These are phyloP conservation scores for Berkeleyomyces rouxiae DNA, from an alignment of 2,329 filamentous ascomycete genomes.

Conservation along the genomic window DNA sequence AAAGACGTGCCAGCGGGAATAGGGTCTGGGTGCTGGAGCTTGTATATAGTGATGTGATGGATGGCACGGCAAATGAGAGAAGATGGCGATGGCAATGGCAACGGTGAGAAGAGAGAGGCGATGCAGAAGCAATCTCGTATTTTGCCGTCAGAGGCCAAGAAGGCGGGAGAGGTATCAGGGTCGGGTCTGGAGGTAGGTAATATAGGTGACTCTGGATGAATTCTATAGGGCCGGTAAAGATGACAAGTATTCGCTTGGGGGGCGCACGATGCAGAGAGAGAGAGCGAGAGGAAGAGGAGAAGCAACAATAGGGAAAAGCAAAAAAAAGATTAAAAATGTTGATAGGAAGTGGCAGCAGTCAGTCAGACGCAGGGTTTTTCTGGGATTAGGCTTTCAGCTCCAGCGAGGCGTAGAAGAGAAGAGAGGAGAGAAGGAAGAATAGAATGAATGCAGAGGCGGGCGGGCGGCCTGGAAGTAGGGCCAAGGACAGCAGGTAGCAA, in stretches of 20 bases:
- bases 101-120: background rate
- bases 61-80: background rate
- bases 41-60: background rate
- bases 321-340: background rate
- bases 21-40: background rate
- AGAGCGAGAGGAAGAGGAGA: background rate
- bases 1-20: background rate
- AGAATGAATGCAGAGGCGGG: no score
- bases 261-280: background rate
- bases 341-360: no score
- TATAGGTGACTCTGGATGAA: background rate
- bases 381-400: no score
- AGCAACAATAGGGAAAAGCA: background rate
- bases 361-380: no score
- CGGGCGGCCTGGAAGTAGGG: no score
- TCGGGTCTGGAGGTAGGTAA: background rate
- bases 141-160: background rate
- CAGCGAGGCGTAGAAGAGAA: background rate
- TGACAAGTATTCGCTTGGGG: background rate
- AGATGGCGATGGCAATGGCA: background rate
- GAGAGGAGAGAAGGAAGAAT: background rate
- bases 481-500: no score
- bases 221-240: background rate
- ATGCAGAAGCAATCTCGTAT: background rate
- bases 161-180: background rate